Conservation (phyloP, 2,329 filamentous ascomycete genomes). For the Scytalidium lignicola region DNA sequence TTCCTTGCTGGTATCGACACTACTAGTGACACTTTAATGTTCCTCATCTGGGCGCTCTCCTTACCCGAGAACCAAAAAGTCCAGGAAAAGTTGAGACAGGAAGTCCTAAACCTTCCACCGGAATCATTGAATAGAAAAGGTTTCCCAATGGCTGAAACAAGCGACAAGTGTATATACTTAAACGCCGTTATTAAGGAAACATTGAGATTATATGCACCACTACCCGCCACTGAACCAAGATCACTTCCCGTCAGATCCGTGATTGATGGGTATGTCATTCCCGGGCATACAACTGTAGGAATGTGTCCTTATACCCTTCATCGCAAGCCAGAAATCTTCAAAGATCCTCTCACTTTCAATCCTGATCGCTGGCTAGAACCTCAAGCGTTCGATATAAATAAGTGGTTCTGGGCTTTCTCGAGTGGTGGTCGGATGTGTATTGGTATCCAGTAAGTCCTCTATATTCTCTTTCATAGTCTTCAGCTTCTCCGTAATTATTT, state of each 20-base stretch:
- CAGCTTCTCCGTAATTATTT: no score
- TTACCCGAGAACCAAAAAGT: constrained; percentile 33
- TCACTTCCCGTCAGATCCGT: constrained; percentile 25
- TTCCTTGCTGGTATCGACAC: constrained; percentile 49
- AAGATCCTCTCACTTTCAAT: constrained; percentile 42
- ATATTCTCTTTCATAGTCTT: no score
- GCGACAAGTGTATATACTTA: constrained; percentile 36
- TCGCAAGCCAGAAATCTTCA: constrained; percentile 42
- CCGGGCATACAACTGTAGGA: constrained; percentile 43
- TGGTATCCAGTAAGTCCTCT: constrained; percentile 35
- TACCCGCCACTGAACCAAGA: constrained; percentile 44
- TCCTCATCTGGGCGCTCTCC: constrained; percentile 44
- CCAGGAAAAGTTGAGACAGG: constrained; percentile 40
- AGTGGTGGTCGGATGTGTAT: constrained; percentile 63
- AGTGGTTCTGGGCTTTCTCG: constrained; percentile 61
- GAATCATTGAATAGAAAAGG: constrained; percentile 14
- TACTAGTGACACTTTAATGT: constrained; percentile 47
- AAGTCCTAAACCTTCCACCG: constrained; percentile 37
- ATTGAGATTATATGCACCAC: constrained; percentile 42
- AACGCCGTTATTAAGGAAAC: constrained; percentile 47
- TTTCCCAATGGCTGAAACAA: constrained; percentile 31
- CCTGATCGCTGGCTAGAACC: constrained; percentile 44
- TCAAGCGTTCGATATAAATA: constrained; percentile 27
- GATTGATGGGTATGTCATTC: constrained; percentile 36
- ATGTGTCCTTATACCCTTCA: constrained; percentile 52